A percentile compares a stretch with the other conserved stretches of the same genome.
phyloP scores from a whole-genome alignment of 768 basidiomycete species.

The Hypsizygus marmoreus region DNA sequence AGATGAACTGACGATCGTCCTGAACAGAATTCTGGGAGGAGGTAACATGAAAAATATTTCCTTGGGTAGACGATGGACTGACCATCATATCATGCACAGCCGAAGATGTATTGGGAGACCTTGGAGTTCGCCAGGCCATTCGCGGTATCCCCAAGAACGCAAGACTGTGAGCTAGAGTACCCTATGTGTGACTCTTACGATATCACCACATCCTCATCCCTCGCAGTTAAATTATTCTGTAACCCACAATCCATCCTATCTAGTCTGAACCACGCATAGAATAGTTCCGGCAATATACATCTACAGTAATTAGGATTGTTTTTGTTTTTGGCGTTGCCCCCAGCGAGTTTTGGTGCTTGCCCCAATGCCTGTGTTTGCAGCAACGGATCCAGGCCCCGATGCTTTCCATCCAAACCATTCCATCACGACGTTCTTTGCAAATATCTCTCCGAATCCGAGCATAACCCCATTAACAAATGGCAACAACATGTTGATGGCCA shows the following conservation, averaged over 20 bases:
- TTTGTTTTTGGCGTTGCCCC: constrained; percentile 24
- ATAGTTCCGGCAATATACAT: constrained; percentile 2
- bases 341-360: constrained; percentile 19
- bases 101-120: constrained; percentile 78
- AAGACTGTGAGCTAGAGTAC: constrained; percentile 45
- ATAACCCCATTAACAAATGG: constrained; percentile 95
- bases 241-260: constrained; percentile 1
- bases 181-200: constrained; percentile 5
- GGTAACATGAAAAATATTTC: too few relatives aligned
- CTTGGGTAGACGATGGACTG: too few relatives aligned
- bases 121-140: constrained; percentile 82
- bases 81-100: too few relatives aligned
- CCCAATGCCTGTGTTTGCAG: constrained; percentile 38
- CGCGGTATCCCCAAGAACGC: constrained; percentile 73
- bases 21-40: constrained; percentile 65
- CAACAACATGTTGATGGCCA: constrained; percentile 82
- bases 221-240: constrained; percentile 3
- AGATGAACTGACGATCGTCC: not conserved
- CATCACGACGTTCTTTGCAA: constrained; percentile 77
- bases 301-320: constrained; percentile 6
- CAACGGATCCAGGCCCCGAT: constrained; percentile 35
- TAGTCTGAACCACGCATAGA: too few relatives aligned
- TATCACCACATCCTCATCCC: not conserved
- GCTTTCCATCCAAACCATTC: constrained; percentile 52
- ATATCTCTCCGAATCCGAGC: constrained; percentile 95